Conservation (phyloP, 768 basidiomycete genomes). For the Pholiota molesta region DNA sequence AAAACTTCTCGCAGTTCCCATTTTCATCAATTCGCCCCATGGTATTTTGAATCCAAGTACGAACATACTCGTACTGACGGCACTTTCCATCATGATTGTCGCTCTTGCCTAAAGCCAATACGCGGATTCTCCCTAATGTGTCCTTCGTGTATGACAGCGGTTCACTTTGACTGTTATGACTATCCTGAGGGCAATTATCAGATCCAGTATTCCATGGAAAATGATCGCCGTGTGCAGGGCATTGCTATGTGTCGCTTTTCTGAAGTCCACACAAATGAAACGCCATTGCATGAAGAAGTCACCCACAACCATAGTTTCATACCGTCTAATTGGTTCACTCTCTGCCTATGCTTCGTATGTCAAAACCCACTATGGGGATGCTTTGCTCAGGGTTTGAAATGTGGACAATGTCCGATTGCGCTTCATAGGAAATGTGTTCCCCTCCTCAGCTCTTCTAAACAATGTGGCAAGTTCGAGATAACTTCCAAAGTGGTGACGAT, state of each 20-base stretch:
- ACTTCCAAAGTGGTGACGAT: slow-evolving; percentile 55
- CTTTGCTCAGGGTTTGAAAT: slow-evolving; percentile 63
- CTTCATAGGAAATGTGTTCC: slow-evolving; percentile 57
- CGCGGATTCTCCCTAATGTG: slow-evolving; percentile 75
- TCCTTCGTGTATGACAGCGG: slow-evolving; percentile 65
- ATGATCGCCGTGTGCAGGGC: slow-evolving; percentile 51
- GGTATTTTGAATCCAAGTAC: slow-evolving; percentile 48
- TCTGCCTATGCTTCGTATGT: slow-evolving; percentile 73
- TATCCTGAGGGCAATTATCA: slow-evolving; percentile 64
- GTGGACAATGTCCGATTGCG: slow-evolving; percentile 61
- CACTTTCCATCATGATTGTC: slow-evolving; percentile 50
- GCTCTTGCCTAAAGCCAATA: slow-evolving; percentile 55
- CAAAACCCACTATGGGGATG: slow-evolving; percentile 75
- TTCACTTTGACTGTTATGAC: slow-evolving; percentile 84
- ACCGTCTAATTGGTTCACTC: slow-evolving; percentile 68
- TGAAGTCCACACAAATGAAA: slow-evolving; percentile 38
- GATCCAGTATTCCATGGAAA: slow-evolving; percentile 50
- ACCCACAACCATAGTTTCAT: slow-evolving; percentile 54
- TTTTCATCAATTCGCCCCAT: slow-evolving; percentile 70
- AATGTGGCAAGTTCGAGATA: slow-evolving; percentile 42
- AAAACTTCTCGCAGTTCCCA: slow-evolving; percentile 33
- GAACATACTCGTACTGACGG: slow-evolving; percentile 31
- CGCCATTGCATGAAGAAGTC: slow-evolving; percentile 16
- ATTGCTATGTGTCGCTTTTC: slow-evolving; percentile 70
- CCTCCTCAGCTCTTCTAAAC: slow-evolving; percentile 23